Conservation (phyloP, 345 rosid genomes). For the Syzygium aromaticum region DNA sequence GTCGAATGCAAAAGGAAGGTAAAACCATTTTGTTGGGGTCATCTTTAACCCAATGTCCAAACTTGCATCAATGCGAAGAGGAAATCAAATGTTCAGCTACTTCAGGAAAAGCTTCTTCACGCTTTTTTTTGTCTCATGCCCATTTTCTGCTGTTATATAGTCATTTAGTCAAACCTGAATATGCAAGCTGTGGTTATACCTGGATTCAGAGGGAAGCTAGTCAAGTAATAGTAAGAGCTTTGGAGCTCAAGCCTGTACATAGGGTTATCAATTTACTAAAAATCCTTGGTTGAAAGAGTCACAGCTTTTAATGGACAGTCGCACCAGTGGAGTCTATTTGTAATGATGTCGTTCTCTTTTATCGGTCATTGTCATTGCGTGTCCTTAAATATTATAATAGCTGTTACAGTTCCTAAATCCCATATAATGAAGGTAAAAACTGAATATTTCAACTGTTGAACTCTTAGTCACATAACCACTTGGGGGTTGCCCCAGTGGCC, state of each 20-base stretch:
- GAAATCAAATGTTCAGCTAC: background rate
- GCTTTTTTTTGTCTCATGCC: background rate
- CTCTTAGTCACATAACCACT: background rate
- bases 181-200: background rate
- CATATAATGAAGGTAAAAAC: background rate
- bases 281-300: background rate
- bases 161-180: background rate
- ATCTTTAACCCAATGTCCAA: background rate
- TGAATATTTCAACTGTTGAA: background rate
- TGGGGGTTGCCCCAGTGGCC: too few species aligned
- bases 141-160: background rate
- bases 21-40: background rate
- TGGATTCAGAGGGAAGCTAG: background rate
- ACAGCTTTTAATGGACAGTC: background rate
- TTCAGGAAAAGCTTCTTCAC: background rate
- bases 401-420: background rate
- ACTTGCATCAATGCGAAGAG: background rate
- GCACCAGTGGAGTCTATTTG: background rate
- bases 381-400: background rate
- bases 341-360: background rate
- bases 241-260: background rate
- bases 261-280: background rate
- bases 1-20: slow-evolving; percentile 97
- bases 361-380: background rate
- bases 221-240: background rate